Evolutionary conservation across 345 rosid species (phyloP).

Genomic region (Aegle marmelos): DNA sequence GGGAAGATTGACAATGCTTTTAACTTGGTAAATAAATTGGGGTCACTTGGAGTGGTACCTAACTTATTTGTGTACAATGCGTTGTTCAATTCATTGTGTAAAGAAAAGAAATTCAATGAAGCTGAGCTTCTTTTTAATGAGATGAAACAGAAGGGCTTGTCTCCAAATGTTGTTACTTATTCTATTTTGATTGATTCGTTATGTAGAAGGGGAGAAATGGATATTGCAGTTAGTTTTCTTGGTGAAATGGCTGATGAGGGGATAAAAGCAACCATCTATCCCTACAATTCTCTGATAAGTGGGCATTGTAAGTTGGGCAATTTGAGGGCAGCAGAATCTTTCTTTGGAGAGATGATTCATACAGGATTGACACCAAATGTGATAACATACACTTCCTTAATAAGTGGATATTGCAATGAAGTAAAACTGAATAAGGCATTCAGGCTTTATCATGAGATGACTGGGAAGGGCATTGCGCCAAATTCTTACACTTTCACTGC

Average conservation of each 20-base stretch:
- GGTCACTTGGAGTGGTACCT: constrained; percentile 47
- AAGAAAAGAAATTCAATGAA: constrained; percentile 49
- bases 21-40: constrained; percentile 50
- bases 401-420: constrained; percentile 72
- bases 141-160: constrained; percentile 47
- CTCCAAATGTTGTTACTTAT: constrained; percentile 62
- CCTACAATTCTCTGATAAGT: constrained; percentile 75
- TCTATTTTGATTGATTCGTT: constrained; percentile 74
- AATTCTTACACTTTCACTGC: constrained; percentile 67
- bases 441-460: constrained; percentile 81
- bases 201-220: constrained; percentile 71
- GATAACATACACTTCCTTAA: constrained; percentile 66
- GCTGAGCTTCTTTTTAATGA: constrained; percentile 60
- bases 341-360: constrained; percentile 53
- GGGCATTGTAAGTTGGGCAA: constrained; percentile 78
- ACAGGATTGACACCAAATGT: constrained; percentile 67
- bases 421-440: constrained; percentile 59
- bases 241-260: constrained; percentile 51
- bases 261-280: constrained; percentile 53
- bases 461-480: constrained; percentile 62
- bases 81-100: constrained; percentile 68
- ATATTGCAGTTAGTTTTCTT: constrained; percentile 50
- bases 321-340: constrained; percentile 47
- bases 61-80: constrained; percentile 74
- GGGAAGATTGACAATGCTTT: constrained; percentile 56